Evolutionary conservation across 2,329 filamentous ascomycete genomes (phyloP), one percentile per base, ranked within the genome.

Genomic region (Venturia pyrina): DNA sequence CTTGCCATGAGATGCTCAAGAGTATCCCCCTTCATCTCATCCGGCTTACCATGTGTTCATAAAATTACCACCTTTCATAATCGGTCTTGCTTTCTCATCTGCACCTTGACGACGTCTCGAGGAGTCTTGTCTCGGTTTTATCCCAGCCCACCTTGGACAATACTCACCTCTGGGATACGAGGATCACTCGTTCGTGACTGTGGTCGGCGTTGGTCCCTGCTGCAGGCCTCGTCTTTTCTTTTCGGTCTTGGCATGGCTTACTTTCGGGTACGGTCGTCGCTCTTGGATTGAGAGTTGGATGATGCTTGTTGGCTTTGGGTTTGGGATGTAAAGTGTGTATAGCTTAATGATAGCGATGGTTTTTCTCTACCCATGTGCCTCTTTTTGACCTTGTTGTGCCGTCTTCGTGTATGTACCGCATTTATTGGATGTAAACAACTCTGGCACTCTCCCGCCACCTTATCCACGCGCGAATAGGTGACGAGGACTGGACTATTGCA

Each of bases 41-140:
- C 50, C 24, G 50, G 50, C 50, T 56, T 17, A 53, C 21, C 71
- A 73, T 75, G 73, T 76, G 75, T 76, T 75, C 70, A 76, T 76
- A 76, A 71, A 64, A 70, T 48, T 68, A 71, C 17, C 60, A 44
- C 60, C 37, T 44, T 66, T 67, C 63, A 69, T 71, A 44, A 19
- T 15, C 10, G 43, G 41, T 53, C 37, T 40, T 24, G 41, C n/a
- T 53, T 64, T 32, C n/a, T 64, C 21, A 44, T 48, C 28, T 56
- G 44, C 62, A 53, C 53, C 17, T 17, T 37, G 62, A 64, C 62
- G 44, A 56, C 46, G 62, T 64, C 62, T 64, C 19, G 32, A 56
- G 41, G n/a, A 62, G 60, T 24, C 1, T 17, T 7, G 21, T n/a
- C 60, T 44, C 37, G 37, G 37, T 62, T 19, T 15, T n/a, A 44